These are phyloP conservation scores for Mortierella claussenii DNA, from an alignment of 192 early-diverging fungal species.

Conservation along the genomic window DNA sequence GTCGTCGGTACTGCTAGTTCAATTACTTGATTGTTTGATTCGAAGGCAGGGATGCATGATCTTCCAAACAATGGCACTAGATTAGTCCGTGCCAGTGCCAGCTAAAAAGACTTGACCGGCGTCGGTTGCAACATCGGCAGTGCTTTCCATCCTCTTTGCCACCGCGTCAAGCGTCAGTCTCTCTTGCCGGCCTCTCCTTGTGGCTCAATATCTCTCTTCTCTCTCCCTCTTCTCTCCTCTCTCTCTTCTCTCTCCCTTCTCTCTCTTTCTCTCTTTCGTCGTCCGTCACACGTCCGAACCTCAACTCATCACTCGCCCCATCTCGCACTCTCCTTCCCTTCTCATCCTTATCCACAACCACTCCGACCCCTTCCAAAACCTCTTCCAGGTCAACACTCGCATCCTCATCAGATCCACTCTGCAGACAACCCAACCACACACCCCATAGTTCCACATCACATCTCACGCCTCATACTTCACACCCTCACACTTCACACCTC, in stretches of 20 bases:
- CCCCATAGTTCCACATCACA: neutral
- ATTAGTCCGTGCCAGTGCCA: no score
- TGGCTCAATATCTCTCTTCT: neutral
- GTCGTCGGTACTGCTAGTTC: no score
- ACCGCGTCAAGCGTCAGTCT: no score
- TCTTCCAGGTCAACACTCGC: neutral
- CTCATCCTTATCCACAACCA: neutral
- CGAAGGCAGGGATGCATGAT: no score
- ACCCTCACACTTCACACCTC: no score
- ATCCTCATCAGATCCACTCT: neutral
- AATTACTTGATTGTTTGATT: neutral
- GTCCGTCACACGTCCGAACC: neutral
- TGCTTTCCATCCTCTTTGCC: no score
- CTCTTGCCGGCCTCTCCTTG: no score
- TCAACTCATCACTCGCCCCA: neutral
- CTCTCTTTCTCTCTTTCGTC: conserved; percentile 2
- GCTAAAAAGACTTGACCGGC: no score
- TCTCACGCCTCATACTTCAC: no score
- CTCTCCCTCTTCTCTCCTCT: neutral
- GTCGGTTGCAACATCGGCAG: no score
- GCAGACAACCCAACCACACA: conserved; percentile 2
- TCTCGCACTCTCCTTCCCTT: neutral
- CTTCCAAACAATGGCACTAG: no score
- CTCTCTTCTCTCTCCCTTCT: conserved; percentile 1
- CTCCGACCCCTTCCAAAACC: neutral